A percentile compares a stretch with the other conserved stretches of the same genome.
Conservation (phyloP, 305 asterid genomes). For the Nicotiana rustica region DNA sequence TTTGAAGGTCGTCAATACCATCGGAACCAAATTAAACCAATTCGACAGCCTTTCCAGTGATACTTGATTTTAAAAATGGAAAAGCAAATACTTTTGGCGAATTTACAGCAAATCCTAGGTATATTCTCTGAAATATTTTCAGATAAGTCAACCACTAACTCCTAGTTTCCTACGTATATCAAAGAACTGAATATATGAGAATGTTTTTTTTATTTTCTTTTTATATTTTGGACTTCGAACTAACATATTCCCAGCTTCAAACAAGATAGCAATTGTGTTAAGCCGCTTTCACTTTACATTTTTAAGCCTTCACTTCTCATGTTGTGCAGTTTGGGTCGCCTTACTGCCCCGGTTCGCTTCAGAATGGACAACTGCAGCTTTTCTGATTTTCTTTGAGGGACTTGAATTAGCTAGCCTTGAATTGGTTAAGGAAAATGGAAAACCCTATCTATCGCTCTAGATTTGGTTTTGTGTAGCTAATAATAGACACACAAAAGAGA, state of each 20-base stretch:
- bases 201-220: not conserved
- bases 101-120: constrained; percentile 4
- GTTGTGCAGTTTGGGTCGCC: constrained; percentile 18
- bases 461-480: not conserved
- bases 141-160: not conserved
- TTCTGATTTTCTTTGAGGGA: not conserved
- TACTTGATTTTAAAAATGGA: not conserved
- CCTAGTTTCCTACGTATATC: not conserved
- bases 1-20: constrained; percentile 23
- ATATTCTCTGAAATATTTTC: not conserved
- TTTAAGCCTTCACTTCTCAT: not conserved
- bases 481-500: not conserved
- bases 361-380: constrained; percentile 24
- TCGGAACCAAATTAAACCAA: not conserved
- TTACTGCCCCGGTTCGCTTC: not conserved
- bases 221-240: not conserved
- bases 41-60: not conserved
- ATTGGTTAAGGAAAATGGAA: constrained; percentile 14
- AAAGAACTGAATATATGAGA: constrained; percentile 22
- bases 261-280: constrained; percentile 9
- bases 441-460: not conserved
- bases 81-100: not conserved
- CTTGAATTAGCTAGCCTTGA: constrained; percentile 17
- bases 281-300: constrained; percentile 17
- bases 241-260: not conserved